Evolutionary conservation across 1,139 yeast genomes (phyloP).

Genomic region (Sugiyamaella neomexicana): DNA sequence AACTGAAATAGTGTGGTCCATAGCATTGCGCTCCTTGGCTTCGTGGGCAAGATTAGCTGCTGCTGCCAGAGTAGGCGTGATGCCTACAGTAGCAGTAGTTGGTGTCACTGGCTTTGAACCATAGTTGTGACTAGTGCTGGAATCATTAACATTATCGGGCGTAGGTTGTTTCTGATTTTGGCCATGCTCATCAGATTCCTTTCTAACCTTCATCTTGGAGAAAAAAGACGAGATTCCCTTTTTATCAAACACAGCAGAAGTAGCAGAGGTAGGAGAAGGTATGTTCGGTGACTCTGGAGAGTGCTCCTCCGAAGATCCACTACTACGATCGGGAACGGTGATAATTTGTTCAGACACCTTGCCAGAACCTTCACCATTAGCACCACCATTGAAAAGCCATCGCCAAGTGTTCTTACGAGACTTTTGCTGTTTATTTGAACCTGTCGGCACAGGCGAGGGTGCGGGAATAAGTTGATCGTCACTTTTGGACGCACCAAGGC

Average conservation of each 20-base stretch:
- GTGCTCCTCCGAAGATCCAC: constrained; percentile 11
- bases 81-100: background rate
- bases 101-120: background rate
- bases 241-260: constrained; percentile 18
- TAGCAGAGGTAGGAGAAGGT: constrained; percentile 12
- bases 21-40: constrained; percentile 3
- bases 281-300: constrained; percentile 11
- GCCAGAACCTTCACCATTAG: constrained; percentile 9
- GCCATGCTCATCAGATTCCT: constrained; percentile 22
- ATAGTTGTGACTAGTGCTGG: background rate
- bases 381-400: constrained; percentile 29
- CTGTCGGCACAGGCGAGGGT: constrained; percentile 9
- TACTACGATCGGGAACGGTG: constrained; percentile 1
- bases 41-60: constrained; percentile 13
- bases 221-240: constrained; percentile 28
- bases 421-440: constrained; percentile 18
- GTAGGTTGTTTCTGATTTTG: constrained; percentile 8
- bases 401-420: constrained; percentile 31
- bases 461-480: constrained; percentile 10
- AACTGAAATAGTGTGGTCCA: background rate
- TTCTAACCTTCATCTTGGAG: constrained; percentile 27
- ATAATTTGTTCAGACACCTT: constrained; percentile 1
- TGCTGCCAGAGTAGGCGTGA: constrained; percentile 19
- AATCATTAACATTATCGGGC: background rate
- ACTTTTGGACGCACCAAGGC: constrained; percentile 3